Percentiles rank a stretch among this genome's conserved stretches.
Evolutionary conservation across 1,284 basidiomycete genomes (phyloP).

Genomic region (Rhodotorula sp.): DNA sequence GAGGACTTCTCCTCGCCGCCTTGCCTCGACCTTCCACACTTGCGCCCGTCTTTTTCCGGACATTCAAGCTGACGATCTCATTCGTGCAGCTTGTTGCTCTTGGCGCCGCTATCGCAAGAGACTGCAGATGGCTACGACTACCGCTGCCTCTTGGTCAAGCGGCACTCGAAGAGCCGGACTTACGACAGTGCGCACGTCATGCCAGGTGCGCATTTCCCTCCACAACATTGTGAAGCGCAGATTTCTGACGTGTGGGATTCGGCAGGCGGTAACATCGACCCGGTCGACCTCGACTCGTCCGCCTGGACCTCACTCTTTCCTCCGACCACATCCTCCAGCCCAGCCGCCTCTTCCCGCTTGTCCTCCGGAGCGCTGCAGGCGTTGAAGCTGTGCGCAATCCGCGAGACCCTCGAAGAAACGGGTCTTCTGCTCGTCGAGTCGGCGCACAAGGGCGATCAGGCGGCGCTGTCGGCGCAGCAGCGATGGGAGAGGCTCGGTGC

Average conservation of each 20-base stretch:
- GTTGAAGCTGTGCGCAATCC: conserved; percentile 41
- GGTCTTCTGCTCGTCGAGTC: conserved; percentile 40
- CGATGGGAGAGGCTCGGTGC: conserved; percentile 10
- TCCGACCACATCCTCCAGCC: not conserved
- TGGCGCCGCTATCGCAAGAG: conserved; percentile 31
- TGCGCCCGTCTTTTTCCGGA: too few species aligned
- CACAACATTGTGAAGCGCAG: too few species aligned
- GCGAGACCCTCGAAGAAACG: conserved; percentile 47
- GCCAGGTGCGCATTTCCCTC: conserved; percentile 30
- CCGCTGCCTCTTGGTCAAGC: conserved; percentile 38
- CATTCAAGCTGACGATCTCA: too few species aligned
- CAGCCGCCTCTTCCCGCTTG: not conserved
- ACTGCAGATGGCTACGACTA: conserved; percentile 42
- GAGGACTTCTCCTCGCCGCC: too few species aligned
- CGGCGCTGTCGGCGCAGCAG: not conserved
- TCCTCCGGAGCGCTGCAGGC: conserved; percentile 13
- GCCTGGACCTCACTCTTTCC: conserved; percentile 16
- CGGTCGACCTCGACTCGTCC: conserved; percentile 23
- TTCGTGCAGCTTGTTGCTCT: conserved; percentile 28
- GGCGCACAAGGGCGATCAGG: not conserved
- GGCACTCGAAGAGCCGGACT: conserved; percentile 24
- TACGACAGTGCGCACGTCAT: conserved; percentile 42
- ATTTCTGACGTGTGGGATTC: not conserved
- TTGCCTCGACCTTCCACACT: too few species aligned
- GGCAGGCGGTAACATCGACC: conserved; percentile 43